These are phyloP conservation scores for Daphne laureola DNA, from an alignment of 441 rosid species.

Conservation along the genomic window DNA sequence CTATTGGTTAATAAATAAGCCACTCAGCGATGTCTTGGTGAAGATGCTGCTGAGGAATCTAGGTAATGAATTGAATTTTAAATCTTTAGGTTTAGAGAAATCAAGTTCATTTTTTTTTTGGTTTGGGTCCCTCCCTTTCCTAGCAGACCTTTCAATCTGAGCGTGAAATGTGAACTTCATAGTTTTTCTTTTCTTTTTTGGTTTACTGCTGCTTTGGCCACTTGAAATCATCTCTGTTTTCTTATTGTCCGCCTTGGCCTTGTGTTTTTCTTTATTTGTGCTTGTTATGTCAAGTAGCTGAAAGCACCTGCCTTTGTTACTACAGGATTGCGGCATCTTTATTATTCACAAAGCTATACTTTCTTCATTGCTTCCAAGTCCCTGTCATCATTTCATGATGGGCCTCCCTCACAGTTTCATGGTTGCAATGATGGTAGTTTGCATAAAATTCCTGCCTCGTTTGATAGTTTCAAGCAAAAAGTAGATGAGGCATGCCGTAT, in stretches of 20 bases:
- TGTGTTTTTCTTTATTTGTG: neutral
- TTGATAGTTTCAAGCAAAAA: constrained; percentile 26
- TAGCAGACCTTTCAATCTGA: neutral
- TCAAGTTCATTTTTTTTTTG: too few species aligned
- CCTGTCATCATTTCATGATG: constrained; percentile 32
- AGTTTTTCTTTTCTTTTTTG: neutral
- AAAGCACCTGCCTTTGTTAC: constrained; percentile 1
- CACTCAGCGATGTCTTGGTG: constrained; percentile 2
- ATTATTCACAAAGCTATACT: constrained; percentile 16
- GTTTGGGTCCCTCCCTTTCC: too few species aligned
- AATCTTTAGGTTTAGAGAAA: too few species aligned
- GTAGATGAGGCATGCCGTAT: constrained; percentile 46
- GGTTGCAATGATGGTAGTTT: constrained; percentile 16
- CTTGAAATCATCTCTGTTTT: neutral
- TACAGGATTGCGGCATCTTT: constrained; percentile 31
- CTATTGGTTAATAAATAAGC: too few species aligned
- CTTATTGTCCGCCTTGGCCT: neutral
- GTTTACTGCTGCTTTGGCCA: too few species aligned
- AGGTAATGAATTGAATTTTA: constrained; percentile 4
- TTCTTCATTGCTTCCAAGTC: constrained; percentile 19
- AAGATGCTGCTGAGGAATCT: constrained; percentile 9
- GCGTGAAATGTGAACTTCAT: neutral
- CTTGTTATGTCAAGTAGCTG: neutral
- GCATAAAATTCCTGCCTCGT: constrained; percentile 25
- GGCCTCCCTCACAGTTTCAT: constrained; percentile 21